Evolutionary conservation across 768 basidiomycete species (phyloP).

Genomic region (Termitomyces sp.): DNA sequence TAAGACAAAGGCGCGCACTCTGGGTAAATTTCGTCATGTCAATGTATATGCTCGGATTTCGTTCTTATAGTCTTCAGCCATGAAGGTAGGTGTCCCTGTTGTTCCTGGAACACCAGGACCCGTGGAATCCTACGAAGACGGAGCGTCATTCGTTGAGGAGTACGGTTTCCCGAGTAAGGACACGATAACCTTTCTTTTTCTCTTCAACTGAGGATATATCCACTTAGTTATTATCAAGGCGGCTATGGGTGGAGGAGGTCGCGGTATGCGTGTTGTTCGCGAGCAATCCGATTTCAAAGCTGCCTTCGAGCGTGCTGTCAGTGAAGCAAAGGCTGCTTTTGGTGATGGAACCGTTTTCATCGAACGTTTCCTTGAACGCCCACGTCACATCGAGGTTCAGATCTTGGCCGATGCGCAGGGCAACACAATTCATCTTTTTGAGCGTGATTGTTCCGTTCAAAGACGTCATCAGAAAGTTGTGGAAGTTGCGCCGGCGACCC

Average conservation of each 20-base stretch:
- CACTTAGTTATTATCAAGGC: constrained; percentile 93
- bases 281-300: constrained; percentile 89
- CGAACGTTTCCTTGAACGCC: constrained; percentile 94
- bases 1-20: constrained; percentile 94
- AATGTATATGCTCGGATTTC: constrained; percentile 2
- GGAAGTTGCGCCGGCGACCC: constrained; percentile 95
- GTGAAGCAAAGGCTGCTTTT: constrained; percentile 94
- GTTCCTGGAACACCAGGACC: constrained; percentile 98
- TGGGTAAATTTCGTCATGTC: constrained; percentile 44
- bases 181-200: background rate
- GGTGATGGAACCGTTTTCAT: constrained; percentile 99
- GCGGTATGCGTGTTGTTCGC: constrained; percentile 98
- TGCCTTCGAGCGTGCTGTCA: constrained; percentile 87
- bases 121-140: constrained; percentile 74
- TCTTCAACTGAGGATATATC: constrained; percentile 2
- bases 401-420: constrained; percentile 86
- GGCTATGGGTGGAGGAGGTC: constrained; percentile 97
- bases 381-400: constrained; percentile 97
- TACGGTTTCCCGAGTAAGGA: constrained; percentile 84
- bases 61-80: constrained; percentile 42
- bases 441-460: constrained; percentile 99
- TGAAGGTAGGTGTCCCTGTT: constrained; percentile 88
- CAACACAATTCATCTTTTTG: constrained; percentile 96
- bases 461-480: constrained; percentile 98
- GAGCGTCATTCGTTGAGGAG: constrained; percentile 87